Conservation (phyloP, 768 basidiomycete species). For the Boletus speciosus region DNA sequence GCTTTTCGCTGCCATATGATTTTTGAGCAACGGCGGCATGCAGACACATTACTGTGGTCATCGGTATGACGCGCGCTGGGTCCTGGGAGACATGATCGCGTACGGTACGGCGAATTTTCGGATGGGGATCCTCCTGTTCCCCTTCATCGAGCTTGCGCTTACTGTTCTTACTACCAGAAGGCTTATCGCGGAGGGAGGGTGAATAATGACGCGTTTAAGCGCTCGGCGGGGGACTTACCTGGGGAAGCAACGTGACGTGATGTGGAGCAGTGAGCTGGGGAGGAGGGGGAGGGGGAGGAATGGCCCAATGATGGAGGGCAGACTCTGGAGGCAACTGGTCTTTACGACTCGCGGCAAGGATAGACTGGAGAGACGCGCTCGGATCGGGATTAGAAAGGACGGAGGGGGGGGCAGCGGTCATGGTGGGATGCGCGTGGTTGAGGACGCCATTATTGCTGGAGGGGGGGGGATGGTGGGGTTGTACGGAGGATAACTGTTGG, state of each 20-base stretch:
- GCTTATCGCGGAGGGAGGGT: conserved; percentile 23
- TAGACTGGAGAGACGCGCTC: conserved; percentile 39
- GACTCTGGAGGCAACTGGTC: conserved; percentile 30
- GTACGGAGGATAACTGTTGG: conserved; percentile 30
- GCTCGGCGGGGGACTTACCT: conserved; percentile 36
- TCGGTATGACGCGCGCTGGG: conserved; percentile 70
- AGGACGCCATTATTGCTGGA: conserved; percentile 25
- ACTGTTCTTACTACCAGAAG: conserved; percentile 40
- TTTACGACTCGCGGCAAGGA: conserved; percentile 34
- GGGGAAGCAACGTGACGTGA: conserved; percentile 31
- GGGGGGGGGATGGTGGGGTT: conserved; percentile 22
- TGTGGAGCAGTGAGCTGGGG: conserved; percentile 31
- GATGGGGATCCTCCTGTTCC: conserved; percentile 58
- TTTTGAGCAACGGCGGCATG: conserved; percentile 95
- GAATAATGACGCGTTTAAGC: conserved; percentile 28
- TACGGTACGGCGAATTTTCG: conserved; percentile 80
- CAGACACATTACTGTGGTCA: conserved; percentile 87
- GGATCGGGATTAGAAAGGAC: conserved; percentile 37
- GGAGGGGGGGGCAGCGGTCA: conserved; percentile 30
- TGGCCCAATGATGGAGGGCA: conserved; percentile 39
- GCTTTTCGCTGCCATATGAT: conserved; percentile 93
- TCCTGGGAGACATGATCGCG: conserved; percentile 80
- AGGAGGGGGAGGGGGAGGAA: conserved; percentile 20
- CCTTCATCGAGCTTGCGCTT: conserved; percentile 77
- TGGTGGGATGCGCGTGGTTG: conserved; percentile 29